Evolutionary conservation across 2,329 filamentous ascomycete species (phyloP).

Genomic region (Aspergillus terreus): DNA sequence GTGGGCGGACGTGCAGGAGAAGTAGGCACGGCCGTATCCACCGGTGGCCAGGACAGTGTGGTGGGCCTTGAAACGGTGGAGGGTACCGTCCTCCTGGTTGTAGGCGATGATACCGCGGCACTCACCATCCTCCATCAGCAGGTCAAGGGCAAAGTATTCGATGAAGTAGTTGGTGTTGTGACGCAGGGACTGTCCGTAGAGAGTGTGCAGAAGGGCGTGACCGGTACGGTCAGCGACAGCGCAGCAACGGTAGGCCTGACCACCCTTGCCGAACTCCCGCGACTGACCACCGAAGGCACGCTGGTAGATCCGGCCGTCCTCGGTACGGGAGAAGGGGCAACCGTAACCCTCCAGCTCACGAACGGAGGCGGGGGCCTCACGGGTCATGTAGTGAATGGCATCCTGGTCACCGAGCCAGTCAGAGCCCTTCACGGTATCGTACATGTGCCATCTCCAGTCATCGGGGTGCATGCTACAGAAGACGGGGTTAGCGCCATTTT

Average conservation of each 20-base stretch:
- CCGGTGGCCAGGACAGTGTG: slow-evolving; percentile 96
- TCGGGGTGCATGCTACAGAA: slow-evolving; percentile 86
- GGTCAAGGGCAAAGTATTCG: slow-evolving; percentile 94
- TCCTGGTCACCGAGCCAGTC: slow-evolving; percentile 98
- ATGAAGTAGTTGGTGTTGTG: slow-evolving; percentile 99
- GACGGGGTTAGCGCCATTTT: slow-evolving; percentile 15
- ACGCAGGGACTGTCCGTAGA: slow-evolving; percentile 93
- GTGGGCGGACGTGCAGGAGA: slow-evolving; percentile 96
- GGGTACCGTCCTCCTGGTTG: slow-evolving; percentile 97
- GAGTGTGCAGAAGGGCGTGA: slow-evolving; percentile 94
- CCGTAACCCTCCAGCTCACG: slow-evolving; percentile 97
- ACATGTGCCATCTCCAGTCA: slow-evolving; percentile 99
- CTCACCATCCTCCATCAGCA: slow-evolving; percentile 96
- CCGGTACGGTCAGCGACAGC: slow-evolving; percentile 95
- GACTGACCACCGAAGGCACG: slow-evolving; percentile 98
- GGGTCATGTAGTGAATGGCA: slow-evolving; percentile 97
- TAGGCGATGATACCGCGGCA: slow-evolving; percentile 96
- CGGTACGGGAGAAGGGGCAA: slow-evolving; percentile 87
- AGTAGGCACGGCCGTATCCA: slow-evolving; percentile 97
- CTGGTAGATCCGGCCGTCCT: slow-evolving; percentile 97
- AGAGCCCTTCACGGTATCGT: slow-evolving; percentile 96
- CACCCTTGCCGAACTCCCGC: slow-evolving; percentile 90
- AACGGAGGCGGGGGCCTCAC: slow-evolving; percentile 85
- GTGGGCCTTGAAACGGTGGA: slow-evolving; percentile 94
- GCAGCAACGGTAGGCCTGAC: slow-evolving; percentile 95